These are phyloP conservation scores for Ogataea parapolymorpha DNA, from an alignment of 805 yeast genomes.

Conservation along the genomic window DNA sequence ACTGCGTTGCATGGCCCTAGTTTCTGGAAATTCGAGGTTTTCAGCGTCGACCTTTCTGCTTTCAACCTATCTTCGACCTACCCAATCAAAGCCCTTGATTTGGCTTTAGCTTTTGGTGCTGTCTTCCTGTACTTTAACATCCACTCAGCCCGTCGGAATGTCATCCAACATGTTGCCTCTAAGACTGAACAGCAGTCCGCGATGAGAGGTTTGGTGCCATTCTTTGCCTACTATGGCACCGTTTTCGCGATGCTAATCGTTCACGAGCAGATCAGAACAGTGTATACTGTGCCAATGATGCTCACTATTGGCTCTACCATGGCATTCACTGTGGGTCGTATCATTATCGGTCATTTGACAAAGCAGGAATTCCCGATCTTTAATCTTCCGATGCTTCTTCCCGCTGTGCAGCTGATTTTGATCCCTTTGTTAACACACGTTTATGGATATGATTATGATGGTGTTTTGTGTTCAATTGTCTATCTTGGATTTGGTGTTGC, in stretches of 20 bases:
- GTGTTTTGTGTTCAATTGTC: constrained; percentile 48
- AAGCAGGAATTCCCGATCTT: constrained; percentile 69
- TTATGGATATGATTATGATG: constrained; percentile 38
- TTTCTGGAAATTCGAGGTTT: constrained; percentile 50
- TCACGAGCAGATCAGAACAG: constrained; percentile 49
- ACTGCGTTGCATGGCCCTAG: constrained; percentile 72
- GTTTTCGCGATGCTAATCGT: constrained; percentile 45
- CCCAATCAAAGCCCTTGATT: constrained; percentile 39
- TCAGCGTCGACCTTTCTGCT: constrained; percentile 38
- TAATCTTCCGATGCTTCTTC: constrained; percentile 68
- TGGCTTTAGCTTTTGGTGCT: constrained; percentile 50
- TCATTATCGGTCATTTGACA: constrained; percentile 83
- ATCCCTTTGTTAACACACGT: constrained; percentile 35
- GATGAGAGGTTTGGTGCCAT: constrained; percentile 61
- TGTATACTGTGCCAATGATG: constrained; percentile 52
- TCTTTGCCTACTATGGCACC: constrained; percentile 49
- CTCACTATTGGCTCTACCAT: constrained; percentile 69
- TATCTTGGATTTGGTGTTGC: constrained; percentile 70
- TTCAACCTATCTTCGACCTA: constrained; percentile 27
- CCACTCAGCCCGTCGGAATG: constrained; percentile 63
- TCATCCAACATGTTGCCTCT: constrained; percentile 37
- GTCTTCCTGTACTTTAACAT: constrained; percentile 61
- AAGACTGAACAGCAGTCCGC: constrained; percentile 37
- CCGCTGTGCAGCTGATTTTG: constrained; percentile 46
- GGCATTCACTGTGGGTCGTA: constrained; percentile 89